Base-by-base conservation (phyloP, 495 filamentous ascomycete genomes). In the Collariella sp. region DNA sequence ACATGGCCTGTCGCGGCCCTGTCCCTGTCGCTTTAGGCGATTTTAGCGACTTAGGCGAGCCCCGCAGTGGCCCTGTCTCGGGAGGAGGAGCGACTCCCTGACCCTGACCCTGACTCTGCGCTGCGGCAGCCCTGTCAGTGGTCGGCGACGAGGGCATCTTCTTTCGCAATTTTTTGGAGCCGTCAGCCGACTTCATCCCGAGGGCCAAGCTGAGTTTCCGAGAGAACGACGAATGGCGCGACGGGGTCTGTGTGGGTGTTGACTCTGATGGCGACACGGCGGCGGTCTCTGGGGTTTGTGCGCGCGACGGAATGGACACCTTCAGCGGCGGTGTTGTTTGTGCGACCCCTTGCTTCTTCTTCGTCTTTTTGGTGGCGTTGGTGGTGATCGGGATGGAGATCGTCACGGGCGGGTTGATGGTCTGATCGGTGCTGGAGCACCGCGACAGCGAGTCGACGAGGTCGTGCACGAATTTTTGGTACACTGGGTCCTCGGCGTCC, bases 201-300 rank as follows among this genome's bases (percentile, higher is more conserved):
- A 76, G 70, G 31, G 65, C 65, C 55, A 66, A 70, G 22, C 63
- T 62, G 15, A 75, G 62, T 40, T 60, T 63, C 22, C 54, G 42
- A 12, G 42, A 55, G 23, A 65, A 33, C 1, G 67, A 64, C 4
- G 47, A 33, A 7, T 56, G 41, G 7, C 57, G 56, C 11, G 60
- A 26, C n/a, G 35, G 29, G 7, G 59, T 19, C 33, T 23, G 52
- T 4, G 59, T 20, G 29, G 47, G 40, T 2, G 59, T 20, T 29
- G 47, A 42, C 16, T 50, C 53, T 13, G 42, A 41, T 16, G 55
- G 46, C 38, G 62, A 62, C 9, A 52, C 42, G 31, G 46, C n/a
- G 5, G 26, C 20, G 15, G 35, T 47, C 3, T 56, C 50, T 2
- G 46, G 16, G 6, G 19, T 41, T 7, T 19, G 34, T 11, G 54